phyloP scores from a whole-genome alignment of 768 basidiomycete genomes.

The Auriscalpium orientale region DNA sequence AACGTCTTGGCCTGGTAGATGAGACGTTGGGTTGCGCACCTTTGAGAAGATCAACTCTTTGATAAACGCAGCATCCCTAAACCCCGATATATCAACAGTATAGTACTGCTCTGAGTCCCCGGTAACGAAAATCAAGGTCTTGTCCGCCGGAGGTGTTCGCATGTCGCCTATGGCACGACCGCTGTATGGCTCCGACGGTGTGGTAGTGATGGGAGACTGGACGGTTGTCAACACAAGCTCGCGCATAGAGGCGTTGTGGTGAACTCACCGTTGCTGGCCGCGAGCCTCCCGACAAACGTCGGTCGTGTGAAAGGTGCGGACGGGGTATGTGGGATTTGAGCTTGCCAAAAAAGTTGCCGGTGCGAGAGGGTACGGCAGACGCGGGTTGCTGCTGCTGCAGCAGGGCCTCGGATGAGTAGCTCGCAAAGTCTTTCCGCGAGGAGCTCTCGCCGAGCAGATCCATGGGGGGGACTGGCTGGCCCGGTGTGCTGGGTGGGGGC shows the following conservation, averaged over 20 bases:
- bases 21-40: slow-evolving; percentile 31
- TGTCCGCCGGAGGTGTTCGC: slow-evolving; percentile 18
- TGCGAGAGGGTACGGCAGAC: slow-evolving; percentile 23
- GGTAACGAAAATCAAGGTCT: slow-evolving; percentile 59
- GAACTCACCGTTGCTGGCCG: slow-evolving; percentile 26
- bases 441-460: slow-evolving; percentile 32
- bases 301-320: slow-evolving; percentile 13
- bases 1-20: no score
- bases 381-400: slow-evolving; percentile 18
- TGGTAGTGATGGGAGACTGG: slow-evolving; percentile 19
- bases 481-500: slow-evolving; percentile 63
- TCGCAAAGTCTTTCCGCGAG: slow-evolving; percentile 23
- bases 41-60: slow-evolving; percentile 77
- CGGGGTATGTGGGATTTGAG: slow-evolving; percentile 17
- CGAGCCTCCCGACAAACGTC: slow-evolving; percentile 21
- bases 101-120: slow-evolving; percentile 70
- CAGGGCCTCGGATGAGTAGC: slow-evolving; percentile 29
- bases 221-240: slow-evolving; percentile 8
- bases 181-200: slow-evolving; percentile 12
- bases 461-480: slow-evolving; percentile 37
- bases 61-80: slow-evolving; percentile 58
- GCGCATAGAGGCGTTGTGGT: background rate
- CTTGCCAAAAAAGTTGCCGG: slow-evolving; percentile 12
- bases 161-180: slow-evolving; percentile 7
- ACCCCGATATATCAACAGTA: slow-evolving; percentile 63